phyloP scores from a whole-genome alignment of 1,284 basidiomycete species.

The Hypsizygus ulmarius region DNA sequence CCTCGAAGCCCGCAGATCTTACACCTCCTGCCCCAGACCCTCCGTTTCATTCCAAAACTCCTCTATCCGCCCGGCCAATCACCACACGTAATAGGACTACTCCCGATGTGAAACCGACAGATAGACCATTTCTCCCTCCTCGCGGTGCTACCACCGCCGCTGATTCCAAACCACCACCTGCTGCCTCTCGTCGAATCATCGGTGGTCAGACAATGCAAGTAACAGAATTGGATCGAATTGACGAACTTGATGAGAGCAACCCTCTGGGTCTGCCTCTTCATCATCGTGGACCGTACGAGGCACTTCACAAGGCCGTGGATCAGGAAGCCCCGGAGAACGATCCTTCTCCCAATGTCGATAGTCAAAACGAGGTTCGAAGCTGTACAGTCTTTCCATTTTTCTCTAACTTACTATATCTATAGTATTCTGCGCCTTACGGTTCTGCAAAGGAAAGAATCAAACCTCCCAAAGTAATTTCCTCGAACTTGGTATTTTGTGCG shows the following conservation, averaged over 20 bases:
- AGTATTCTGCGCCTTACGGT: too few relatives aligned
- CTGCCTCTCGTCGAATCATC: conserved; percentile 13
- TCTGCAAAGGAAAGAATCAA: too few relatives aligned
- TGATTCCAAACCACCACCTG: conserved; percentile 16
- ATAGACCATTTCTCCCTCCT: conserved; percentile 10
- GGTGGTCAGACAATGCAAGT: conserved; percentile 12
- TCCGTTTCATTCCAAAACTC: conserved; percentile 6
- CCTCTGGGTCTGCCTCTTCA: conserved; percentile 61
- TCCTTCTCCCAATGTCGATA: conserved; percentile 18
- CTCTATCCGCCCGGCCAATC: conserved; percentile 3
- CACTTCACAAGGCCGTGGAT: conserved; percentile 29
- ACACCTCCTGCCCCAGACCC: conserved; percentile 11
- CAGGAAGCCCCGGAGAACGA: conserved; percentile 4
- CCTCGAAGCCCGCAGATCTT: conserved; percentile 11
- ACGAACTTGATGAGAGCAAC: conserved; percentile 71
- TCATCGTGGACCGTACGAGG: conserved; percentile 70
- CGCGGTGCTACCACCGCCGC: conserved; percentile 11
- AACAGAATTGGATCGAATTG: conserved; percentile 62
- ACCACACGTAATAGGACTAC: conserved; percentile 2
- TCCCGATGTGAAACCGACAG: conserved; percentile 1
- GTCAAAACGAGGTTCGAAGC: conserved; percentile 17
- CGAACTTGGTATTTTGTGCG: not conserved
- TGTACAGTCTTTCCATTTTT: not conserved
- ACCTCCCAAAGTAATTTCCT: too few relatives aligned
- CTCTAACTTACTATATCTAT: not conserved